Conservation (phyloP, 2,329 filamentous ascomycete genomes). For the Zasmidium citrigriseum region DNA sequence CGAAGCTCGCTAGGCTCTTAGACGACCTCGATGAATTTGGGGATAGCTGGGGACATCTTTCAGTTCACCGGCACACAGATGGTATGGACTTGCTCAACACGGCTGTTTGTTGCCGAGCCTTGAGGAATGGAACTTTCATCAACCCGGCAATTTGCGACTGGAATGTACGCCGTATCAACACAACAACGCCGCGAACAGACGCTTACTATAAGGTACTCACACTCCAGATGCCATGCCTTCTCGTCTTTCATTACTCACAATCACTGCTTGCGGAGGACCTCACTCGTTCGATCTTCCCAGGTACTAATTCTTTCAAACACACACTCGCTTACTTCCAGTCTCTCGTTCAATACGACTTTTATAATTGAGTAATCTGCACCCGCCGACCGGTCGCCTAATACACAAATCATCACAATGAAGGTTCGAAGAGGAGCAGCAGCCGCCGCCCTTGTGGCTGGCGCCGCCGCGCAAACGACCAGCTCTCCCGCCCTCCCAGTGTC, state of each 20-base stretch:
- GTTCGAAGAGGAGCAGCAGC: slow-evolving; percentile 24
- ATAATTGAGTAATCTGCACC: not conserved
- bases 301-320: slow-evolving; percentile 34
- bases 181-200: slow-evolving; percentile 25
- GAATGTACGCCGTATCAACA: slow-evolving; percentile 33
- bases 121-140: slow-evolving; percentile 27
- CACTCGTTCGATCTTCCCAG: slow-evolving; percentile 34
- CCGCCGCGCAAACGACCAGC: slow-evolving; percentile 26
- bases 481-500: slow-evolving; percentile 21
- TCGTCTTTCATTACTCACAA: slow-evolving; percentile 22
- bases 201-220: slow-evolving; percentile 28
- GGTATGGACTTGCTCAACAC: slow-evolving; percentile 22
- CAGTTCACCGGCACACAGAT: not conserved
- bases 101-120: slow-evolving; percentile 31
- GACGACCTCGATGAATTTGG: slow-evolving; percentile 14
- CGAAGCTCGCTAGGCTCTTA: too few species aligned
- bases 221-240: slow-evolving; percentile 16
- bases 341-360: slow-evolving; percentile 4
- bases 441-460: slow-evolving; percentile 26
- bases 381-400: not conserved
- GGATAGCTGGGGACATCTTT: too few species aligned
- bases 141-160: slow-evolving; percentile 28
- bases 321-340: slow-evolving; percentile 14
- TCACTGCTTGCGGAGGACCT: slow-evolving; percentile 28
- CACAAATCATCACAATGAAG: slow-evolving; percentile 28